phyloP scores from a whole-genome alignment of 768 basidiomycete genomes.

The Leccinum disarticulatum region DNA sequence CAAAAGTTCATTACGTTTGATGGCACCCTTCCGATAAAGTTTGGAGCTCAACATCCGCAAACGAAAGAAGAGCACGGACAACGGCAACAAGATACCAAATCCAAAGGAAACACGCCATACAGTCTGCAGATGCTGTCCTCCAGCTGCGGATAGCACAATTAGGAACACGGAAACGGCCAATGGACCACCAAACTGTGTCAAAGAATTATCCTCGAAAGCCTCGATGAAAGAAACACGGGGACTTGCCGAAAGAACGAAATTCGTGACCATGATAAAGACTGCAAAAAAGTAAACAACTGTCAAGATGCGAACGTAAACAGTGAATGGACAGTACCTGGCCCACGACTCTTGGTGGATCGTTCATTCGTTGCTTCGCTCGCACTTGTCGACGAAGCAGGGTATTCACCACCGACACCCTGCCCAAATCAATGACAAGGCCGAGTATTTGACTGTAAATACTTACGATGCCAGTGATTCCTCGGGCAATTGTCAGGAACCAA shows the following conservation, averaged over 20 bases:
- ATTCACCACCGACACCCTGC: slow-evolving; percentile 75
- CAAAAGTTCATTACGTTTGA: slow-evolving; percentile 47
- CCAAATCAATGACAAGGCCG: slow-evolving; percentile 4
- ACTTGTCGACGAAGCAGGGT: slow-evolving; percentile 68
- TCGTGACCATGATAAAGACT: slow-evolving; percentile 78
- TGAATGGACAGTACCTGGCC: slow-evolving; percentile 45
- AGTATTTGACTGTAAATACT: slow-evolving; percentile 14
- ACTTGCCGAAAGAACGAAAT: slow-evolving; percentile 63
- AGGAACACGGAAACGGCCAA: slow-evolving; percentile 66
- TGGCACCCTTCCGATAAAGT: slow-evolving; percentile 63
- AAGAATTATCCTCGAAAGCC: slow-evolving; percentile 2
- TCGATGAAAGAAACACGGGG: background rate
- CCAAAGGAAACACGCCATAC: slow-evolving; percentile 72
- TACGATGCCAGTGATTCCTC: slow-evolving; percentile 69
- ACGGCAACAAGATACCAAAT: slow-evolving; percentile 58
- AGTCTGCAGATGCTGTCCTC: slow-evolving; percentile 56
- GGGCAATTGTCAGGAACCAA: slow-evolving; percentile 72
- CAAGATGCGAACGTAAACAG: background rate
- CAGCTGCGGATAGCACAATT: slow-evolving; percentile 66
- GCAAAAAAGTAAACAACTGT: background rate
- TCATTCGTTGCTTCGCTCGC: slow-evolving; percentile 77
- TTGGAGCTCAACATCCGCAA: slow-evolving; percentile 68
- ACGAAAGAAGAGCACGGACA: slow-evolving; percentile 72
- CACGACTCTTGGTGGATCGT: slow-evolving; percentile 55
- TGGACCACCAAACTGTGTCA: slow-evolving; percentile 59